Conservation (phyloP, 441 rosid genomes). For the Arabidopsis hybrid region DNA sequence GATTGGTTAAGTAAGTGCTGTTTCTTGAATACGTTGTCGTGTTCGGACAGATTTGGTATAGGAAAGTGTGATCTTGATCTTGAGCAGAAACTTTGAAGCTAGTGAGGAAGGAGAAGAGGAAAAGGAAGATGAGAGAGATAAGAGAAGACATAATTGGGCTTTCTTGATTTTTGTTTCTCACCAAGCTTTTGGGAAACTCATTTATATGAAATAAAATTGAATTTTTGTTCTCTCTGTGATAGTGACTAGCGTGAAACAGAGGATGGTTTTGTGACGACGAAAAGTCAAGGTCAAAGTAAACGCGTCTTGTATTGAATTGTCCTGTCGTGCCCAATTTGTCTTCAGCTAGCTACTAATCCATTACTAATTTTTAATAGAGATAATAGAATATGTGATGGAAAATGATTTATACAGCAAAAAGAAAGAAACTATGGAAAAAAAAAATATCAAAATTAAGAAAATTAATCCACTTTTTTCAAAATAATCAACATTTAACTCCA, state of each 20-base stretch:
- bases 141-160: not conserved
- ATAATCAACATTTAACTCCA: no score
- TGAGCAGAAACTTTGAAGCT: conserved; percentile 21
- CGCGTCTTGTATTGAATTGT: not conserved
- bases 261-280: not conserved
- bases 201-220: not conserved
- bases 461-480: no score
- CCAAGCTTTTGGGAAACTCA: not conserved
- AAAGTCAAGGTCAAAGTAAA: conserved; percentile 18
- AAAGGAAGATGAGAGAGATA: not conserved
- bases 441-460: no score
- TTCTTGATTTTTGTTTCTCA: not conserved
- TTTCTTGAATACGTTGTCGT: not conserved
- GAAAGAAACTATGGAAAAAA: no score
- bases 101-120: not conserved
- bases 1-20: conserved; percentile 29
- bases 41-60: not conserved
- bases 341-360: not conserved
- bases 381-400: no score
- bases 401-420: no score
- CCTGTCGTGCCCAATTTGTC: not conserved
- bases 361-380: not conserved
- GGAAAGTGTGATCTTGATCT: conserved; percentile 14
- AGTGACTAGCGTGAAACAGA: not conserved
- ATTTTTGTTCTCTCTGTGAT: not conserved